These are phyloP conservation scores for Penicillium alfredii DNA, from an alignment of 495 filamentous ascomycete species.

Conservation along the genomic window DNA sequence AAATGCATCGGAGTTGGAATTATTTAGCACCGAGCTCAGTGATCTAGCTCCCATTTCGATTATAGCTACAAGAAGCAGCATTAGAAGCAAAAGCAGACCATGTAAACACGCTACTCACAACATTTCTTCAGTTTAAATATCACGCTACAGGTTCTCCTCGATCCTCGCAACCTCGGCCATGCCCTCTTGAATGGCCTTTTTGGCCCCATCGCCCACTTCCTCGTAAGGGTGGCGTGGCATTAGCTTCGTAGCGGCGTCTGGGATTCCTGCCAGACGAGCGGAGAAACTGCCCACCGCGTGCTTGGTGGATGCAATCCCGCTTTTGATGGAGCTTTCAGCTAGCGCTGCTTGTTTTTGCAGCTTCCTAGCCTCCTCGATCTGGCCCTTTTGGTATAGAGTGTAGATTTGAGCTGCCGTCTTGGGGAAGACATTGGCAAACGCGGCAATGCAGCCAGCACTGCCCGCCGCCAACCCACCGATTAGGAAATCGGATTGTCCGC, in stretches of 20 bases:
- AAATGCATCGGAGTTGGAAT: no score
- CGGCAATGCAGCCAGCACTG: slow-evolving; percentile 55
- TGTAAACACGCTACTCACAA: slow-evolving; percentile 4
- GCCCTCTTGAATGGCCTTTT: slow-evolving; percentile 37
- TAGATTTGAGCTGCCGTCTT: slow-evolving; percentile 58
- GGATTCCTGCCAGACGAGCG: slow-evolving; percentile 20
- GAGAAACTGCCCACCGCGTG: slow-evolving; percentile 46
- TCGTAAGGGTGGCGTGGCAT: slow-evolving; percentile 51
- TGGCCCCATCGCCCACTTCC: slow-evolving; percentile 40
- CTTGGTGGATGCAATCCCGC: slow-evolving; percentile 64
- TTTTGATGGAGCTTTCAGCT: slow-evolving; percentile 77
- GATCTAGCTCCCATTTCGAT: no score
- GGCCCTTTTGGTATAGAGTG: slow-evolving; percentile 56
- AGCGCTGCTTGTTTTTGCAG: slow-evolving; percentile 67
- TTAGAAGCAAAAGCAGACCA: not conserved
- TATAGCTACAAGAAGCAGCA: no score
- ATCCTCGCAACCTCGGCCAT: slow-evolving; percentile 32
- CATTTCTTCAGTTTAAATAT: no score
- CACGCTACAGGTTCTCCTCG: slow-evolving; percentile 10
- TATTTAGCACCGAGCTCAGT: no score
- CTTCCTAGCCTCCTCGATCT: slow-evolving; percentile 56
- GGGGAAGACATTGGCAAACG: slow-evolving; percentile 63
- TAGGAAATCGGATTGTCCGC: slow-evolving; percentile 66
- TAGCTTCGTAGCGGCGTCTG: slow-evolving; percentile 24
- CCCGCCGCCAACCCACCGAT: slow-evolving; percentile 45